Conservation (phyloP, 2,329 filamentous ascomycete species). For the Colletotrichum sp. region DNA sequence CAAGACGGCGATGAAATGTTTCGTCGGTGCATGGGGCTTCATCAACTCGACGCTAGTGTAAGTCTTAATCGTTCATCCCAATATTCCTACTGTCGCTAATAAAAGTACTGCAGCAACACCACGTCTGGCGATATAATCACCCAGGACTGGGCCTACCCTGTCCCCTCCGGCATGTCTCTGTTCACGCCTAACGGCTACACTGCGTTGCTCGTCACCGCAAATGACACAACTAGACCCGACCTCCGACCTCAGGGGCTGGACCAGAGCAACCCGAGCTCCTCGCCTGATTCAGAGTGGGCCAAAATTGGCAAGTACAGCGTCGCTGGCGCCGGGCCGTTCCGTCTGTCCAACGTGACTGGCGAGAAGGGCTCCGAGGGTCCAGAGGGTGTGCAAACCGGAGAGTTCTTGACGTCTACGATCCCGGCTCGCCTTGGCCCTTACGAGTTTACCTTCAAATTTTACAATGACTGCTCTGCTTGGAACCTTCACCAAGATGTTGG, state of each 20-base stretch:
- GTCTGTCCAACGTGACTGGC: background rate
- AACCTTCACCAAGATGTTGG: background rate
- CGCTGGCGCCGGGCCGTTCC: background rate
- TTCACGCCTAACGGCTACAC: conserved; percentile 6
- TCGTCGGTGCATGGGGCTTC: background rate
- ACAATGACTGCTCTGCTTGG: background rate
- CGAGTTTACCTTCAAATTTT: background rate
- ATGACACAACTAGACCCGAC: background rate
- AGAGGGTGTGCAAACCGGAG: background rate
- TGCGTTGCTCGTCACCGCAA: background rate
- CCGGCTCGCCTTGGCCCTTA: background rate
- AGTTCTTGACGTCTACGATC: background rate
- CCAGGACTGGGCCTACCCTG: conserved; percentile 1
- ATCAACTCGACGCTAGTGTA: conserved; percentile 9
- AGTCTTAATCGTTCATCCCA: background rate
- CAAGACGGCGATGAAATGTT: background rate
- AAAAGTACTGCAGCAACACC: background rate
- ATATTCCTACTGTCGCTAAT: background rate
- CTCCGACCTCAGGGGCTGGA: background rate
- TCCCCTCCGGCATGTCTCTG: background rate
- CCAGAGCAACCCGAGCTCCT: background rate
- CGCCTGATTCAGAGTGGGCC: background rate
- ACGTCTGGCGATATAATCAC: background rate
- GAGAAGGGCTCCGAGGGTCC: background rate
- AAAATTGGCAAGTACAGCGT: conserved; percentile 3